Base-by-base conservation (phyloP, 2,329 filamentous ascomycete species). In the Sphaceloma murrayae region DNA sequence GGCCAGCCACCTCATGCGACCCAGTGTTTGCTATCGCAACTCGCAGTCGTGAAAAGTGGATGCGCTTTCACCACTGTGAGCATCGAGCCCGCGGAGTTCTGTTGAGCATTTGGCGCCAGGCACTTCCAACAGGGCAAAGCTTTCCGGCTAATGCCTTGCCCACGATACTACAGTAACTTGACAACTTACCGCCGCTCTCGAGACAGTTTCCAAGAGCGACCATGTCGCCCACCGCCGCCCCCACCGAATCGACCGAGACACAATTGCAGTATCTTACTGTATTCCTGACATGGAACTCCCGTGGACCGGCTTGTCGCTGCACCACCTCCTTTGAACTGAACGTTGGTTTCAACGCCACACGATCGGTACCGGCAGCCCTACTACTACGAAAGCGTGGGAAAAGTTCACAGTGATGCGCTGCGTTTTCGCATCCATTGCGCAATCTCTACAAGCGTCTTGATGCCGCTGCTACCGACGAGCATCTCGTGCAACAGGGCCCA, bases 381-480 rank as follows among this genome's bases (percentile, higher is more conserved):
- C n/a, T n/a, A n/a, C 17, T 36, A 19, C 21, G 17, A 24, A 19
- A 9, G 8, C 34, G 10, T 11, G n/a, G 4, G 17, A 19, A 19
- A 22, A 14, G 34, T 9, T 10, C n/a, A 24, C 21, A 14, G 5
- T 22, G 17, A 19, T n/a, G n/a, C 18, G 17, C n/a, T 11, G n/a
- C 13, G 13, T 19, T n/a, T 40, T 13, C 22, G 22, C 24, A 11
- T n/a, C n/a, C 10, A 40, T 27, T 40, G 24, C 22, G 36, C 24
- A 40, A 29, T 40, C 36, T 6, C 30, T 16, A 40, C 13, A 22
- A 40, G 11, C 36, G 36, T 40, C 36, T 29, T 29, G 16, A 38
- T 40, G 36, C 36, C 36, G 36, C 36, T 11, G 36, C 36, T 27
- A 9, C 36, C 36, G 36, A 40, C 36, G 27, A 22, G 36, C 22